Conservation (phyloP, 2,329 filamentous ascomycete genomes). For the Claviceps fusiformis region DNA sequence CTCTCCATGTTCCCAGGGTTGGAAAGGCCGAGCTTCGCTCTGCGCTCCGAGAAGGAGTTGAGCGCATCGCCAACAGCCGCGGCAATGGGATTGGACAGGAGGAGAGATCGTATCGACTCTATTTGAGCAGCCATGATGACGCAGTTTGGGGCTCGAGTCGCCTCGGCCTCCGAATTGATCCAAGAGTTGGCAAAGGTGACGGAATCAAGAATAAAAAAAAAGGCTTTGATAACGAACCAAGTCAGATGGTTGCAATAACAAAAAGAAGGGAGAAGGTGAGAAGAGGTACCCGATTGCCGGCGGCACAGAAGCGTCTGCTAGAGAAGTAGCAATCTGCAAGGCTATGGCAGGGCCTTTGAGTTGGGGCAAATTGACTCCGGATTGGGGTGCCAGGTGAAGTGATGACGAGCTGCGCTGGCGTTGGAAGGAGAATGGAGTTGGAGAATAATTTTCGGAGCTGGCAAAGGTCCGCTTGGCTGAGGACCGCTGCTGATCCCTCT, state of each 20-base stretch:
- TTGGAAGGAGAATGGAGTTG: conserved; percentile 9
- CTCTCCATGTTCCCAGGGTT: conserved; percentile 91
- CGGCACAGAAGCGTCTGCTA: conserved; percentile 3
- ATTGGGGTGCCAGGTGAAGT: conserved; percentile 16
- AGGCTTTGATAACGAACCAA: neutral
- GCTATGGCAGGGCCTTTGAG: conserved; percentile 10
- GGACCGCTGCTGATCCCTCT: neutral
- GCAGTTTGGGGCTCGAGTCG: conserved; percentile 11
- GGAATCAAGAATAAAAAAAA: neutral
- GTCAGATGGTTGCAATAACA: neutral
- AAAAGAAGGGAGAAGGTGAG: neutral
- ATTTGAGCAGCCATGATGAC: conserved; percentile 38
- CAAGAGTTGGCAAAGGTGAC: neutral
- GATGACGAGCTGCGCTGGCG: conserved; percentile 18
- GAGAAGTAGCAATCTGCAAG: conserved; percentile 9
- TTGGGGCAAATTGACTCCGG: conserved; percentile 13
- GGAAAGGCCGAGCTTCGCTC: conserved; percentile 73
- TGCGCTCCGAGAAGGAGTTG: conserved; percentile 68
- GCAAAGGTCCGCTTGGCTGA: neutral
- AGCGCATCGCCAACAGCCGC: conserved; percentile 63
- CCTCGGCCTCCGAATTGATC: conserved; percentile 11
- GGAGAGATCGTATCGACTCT: conserved; percentile 44
- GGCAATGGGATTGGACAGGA: conserved; percentile 62
- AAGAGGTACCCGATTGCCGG: neutral
- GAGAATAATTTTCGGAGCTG: conserved; percentile 21